phyloP scores from a whole-genome alignment of 164 flowering plant genomes.

The Magnolia kwangsiensis region DNA sequence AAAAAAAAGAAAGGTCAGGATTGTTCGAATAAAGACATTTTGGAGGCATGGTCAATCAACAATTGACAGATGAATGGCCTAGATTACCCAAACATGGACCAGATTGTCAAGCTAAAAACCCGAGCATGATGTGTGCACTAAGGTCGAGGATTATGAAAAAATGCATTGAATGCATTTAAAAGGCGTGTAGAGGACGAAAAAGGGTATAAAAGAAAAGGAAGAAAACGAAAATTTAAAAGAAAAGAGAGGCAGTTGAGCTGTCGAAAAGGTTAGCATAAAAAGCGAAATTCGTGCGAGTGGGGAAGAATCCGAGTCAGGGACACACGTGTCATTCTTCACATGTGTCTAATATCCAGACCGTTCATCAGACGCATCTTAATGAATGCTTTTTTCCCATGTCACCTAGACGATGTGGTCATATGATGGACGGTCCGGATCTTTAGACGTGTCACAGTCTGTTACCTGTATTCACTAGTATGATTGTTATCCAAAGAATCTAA shows the following conservation, averaged over 20 bases:
- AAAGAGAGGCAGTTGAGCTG: conserved; percentile 1
- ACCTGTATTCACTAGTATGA: not conserved
- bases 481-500: not conserved
- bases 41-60: too few relatives aligned
- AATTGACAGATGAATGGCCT: not conserved
- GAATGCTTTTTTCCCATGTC: not conserved
- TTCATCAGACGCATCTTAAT: not conserved
- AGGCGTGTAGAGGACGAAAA: not conserved
- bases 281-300: not conserved
- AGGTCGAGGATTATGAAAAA: not conserved
- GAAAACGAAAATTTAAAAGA: not conserved
- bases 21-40: not conserved
- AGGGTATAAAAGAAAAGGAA: not conserved
- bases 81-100: not conserved
- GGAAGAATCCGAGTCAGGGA: not conserved
- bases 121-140: not conserved
- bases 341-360: not conserved
- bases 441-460: not conserved
- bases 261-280: not conserved
- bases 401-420: not conserved
- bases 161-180: not conserved
- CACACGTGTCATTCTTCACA: not conserved
- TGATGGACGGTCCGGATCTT: not conserved
- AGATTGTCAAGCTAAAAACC: not conserved
- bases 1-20: not conserved